Evolutionary conservation across 257 asterid genomes (phyloP), one percentile per base, ranked within the genome.

Genomic region (Buddleja alternifolia): DNA sequence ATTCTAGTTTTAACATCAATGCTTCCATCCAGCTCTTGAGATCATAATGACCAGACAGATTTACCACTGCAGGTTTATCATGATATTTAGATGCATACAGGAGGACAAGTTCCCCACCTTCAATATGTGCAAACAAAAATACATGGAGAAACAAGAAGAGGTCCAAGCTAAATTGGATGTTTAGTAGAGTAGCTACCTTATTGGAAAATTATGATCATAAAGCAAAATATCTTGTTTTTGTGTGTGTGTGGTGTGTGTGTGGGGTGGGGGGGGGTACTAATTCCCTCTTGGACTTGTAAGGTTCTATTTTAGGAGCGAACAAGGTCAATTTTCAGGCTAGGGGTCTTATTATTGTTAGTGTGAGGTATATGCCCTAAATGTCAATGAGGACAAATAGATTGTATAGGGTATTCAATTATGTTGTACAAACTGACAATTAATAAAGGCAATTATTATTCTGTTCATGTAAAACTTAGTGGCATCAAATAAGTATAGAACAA

Each of bases 31-130:
- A 88, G 80, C 76, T 73, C 72, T 89, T 84, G 68, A 90, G 78
- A 70, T 87, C 80, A 73, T 87, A 89, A 66, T 97, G 96, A 45
- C 96, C 99, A 51, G 99, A 93, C 63, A 87, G 60, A 83, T 90
- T 93, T 72, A 93, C 71, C 37, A 93, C 85, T 0, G 85, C 86
- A 44, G 71, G 73, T 73, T 85, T 80, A 69, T 92, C 94, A 51
- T 81, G 94, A 78, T 87, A 85, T 61, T 79, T 86, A 59, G 98
- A 92, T 66, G 87, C 95, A 77, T 92, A 89, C 41, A 92, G 78
- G 57, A 89, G 90, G 62, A 87, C 98, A 72, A 80, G 76, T 74
- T 76, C 55, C 40, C 95, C 96, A 70, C 95, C 98, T 89, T 87
- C 71, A 71, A 73, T 36, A 73, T 46, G 46, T 20, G 75, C 53